Percentiles rank a stretch among this genome's conserved stretches.
Conservation (phyloP, 805 yeast species). For the Lipomyces starkeyi region DNA sequence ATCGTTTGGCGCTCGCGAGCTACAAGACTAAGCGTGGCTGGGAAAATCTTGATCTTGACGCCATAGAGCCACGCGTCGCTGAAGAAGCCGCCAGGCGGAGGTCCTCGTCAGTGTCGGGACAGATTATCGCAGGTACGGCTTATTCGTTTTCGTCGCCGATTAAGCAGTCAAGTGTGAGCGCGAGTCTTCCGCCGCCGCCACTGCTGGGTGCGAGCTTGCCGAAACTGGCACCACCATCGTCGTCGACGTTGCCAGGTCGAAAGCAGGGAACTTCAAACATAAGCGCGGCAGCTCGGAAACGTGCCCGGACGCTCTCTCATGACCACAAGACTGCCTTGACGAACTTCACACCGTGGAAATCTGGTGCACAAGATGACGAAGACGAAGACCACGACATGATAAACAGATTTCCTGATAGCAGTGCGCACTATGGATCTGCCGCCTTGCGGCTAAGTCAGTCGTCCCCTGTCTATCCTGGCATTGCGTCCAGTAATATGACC, state of each 20-base stretch:
- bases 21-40: constrained; percentile 51
- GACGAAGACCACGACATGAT: constrained; percentile 15
- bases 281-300: constrained; percentile 18
- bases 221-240: not conserved
- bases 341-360: constrained; percentile 24
- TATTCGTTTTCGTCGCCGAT: constrained; percentile 3
- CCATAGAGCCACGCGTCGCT: constrained; percentile 47
- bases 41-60: constrained; percentile 47
- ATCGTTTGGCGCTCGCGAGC: constrained; percentile 51
- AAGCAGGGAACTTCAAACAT: not conserved
- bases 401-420: not conserved
- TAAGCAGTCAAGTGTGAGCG: not conserved
- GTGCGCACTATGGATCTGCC: constrained; percentile 3
- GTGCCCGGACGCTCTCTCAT: constrained; percentile 25
- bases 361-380: constrained; percentile 10
- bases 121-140: not conserved
- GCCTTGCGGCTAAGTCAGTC: constrained; percentile 33
- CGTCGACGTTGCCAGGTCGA: not conserved
- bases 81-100: constrained; percentile 28
- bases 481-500: constrained; percentile 8
- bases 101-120: constrained; percentile 11
- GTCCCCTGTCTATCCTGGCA: constrained; percentile 36
- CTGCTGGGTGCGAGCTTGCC: not conserved
- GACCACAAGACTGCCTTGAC: constrained; percentile 17
- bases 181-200: constrained; percentile 2